Evolutionary conservation across 805 yeast species (phyloP).

Genomic region (Lipomyces oligophaga): DNA sequence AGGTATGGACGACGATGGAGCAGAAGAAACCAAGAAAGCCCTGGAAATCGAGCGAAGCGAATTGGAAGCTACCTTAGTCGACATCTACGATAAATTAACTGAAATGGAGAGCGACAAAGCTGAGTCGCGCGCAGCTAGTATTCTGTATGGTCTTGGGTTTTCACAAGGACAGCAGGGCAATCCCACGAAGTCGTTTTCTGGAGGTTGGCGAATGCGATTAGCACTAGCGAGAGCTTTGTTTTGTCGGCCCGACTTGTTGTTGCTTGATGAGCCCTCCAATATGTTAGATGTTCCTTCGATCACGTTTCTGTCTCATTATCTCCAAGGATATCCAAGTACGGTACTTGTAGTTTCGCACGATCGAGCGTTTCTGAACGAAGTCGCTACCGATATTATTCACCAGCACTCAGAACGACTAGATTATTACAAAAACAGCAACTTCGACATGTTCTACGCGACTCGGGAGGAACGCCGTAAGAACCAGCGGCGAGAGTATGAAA

Average conservation of each 20-base stretch:
- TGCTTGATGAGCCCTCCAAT: slow-evolving; percentile 98
- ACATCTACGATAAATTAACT: slow-evolving; percentile 71
- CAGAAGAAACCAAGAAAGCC: slow-evolving; percentile 58
- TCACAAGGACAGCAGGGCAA: slow-evolving; percentile 76
- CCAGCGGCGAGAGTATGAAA: slow-evolving; percentile 92
- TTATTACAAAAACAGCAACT: slow-evolving; percentile 85
- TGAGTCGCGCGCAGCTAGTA: slow-evolving; percentile 93
- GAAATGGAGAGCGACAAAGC: slow-evolving; percentile 98
- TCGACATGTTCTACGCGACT: slow-evolving; percentile 87
- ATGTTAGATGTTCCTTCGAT: slow-evolving; percentile 99
- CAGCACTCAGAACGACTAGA: slow-evolving; percentile 97
- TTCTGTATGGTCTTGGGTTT: slow-evolving; percentile 89
- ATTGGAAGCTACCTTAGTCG: slow-evolving; percentile 70
- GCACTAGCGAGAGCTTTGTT: slow-evolving; percentile 97
- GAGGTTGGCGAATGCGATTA: slow-evolving; percentile 99
- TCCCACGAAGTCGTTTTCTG: slow-evolving; percentile 89
- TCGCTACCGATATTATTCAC: slow-evolving; percentile 96
- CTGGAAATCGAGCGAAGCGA: slow-evolving; percentile 89
- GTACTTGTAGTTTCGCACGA: slow-evolving; percentile 97
- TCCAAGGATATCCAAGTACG: slow-evolving; percentile 87
- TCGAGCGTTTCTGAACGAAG: slow-evolving; percentile 93
- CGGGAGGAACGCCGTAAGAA: slow-evolving; percentile 93
- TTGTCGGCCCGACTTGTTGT: slow-evolving; percentile 89
- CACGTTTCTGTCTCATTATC: slow-evolving; percentile 83
- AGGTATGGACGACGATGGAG: slow-evolving; percentile 31